Evolutionary conservation across 164 flowering plant species (phyloP), one percentile per base, ranked within the genome.

Genomic region (Tinospora cordifolia): DNA sequence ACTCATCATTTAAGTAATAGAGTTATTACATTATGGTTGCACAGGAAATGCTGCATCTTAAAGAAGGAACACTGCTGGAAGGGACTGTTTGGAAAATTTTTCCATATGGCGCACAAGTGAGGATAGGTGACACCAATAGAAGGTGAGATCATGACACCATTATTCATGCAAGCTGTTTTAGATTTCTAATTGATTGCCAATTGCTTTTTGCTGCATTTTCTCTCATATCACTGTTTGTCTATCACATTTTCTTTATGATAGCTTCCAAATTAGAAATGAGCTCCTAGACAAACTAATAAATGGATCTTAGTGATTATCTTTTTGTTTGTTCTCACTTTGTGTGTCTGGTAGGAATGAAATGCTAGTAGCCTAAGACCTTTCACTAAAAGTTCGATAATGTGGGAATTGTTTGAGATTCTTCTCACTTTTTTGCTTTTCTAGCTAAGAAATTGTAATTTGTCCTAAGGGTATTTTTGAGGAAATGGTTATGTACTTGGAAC

Each of bases 81-180:
- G 98, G 98, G 66, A 89, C 93, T 13, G 88, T 91, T 4, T 81
- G 49, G 78, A 91, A 86, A 79, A 80, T 94, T 22, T 88, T 84
- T 63, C 89, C 96, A n/a, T 94, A 85, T 80, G 96, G 98, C 57
- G 97, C 96, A 9, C 96, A 94, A 84, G 81, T 93, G 70, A 84
- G 87, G 79, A 84, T 94, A 66, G 93, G 90, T 44, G 90, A 90
- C 62, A 82, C 90, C 49, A 87, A 86, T 71, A 83, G 95, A 79
- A 88, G 97, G 98, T 91, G 67, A 77, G 77, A 63, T 54, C 38
- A 54, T 30, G 7, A 26, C 26, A n/a, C 30, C 11, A 69, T 39
- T 17, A 11, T 46, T 13, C 36, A 3, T 10, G 24, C 41, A 21
- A 21, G 26, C 17, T 65, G 49, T 21, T 51, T 54, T 54, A 54